Evolutionary conservation across 768 basidiomycete species (phyloP), one percentile per base, ranked within the genome.

Genomic region (Dioszegia aurantiaca): DNA sequence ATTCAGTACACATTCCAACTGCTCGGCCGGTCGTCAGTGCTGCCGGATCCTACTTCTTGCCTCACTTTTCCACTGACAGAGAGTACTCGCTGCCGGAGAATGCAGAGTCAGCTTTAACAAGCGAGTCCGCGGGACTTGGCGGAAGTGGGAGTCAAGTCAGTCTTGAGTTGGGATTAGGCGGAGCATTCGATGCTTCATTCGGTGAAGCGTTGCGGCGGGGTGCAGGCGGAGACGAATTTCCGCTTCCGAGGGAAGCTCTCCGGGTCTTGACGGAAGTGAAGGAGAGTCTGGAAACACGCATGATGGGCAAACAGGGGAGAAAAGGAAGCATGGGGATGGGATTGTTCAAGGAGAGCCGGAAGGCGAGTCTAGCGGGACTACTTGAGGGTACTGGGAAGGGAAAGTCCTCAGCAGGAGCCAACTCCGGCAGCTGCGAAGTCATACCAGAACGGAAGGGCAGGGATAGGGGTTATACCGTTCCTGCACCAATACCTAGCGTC

Each of bases 271-370:
- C 47, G 27, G 68, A 74, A 49, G 73, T 68, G 19, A 72, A 68
- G 61, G 63, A 75, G 51, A 69, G 62, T 60, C 37, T 65, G 23
- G 68, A 62, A 43, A 31, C 58, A 17, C 28, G 60, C 10, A 36
- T 49, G 16, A 45, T 43, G 21, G 55, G 61, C 21, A 76, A 76
- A 53, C 64, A 64, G 5, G 77, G 75, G 6, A 60, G 78, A 49
- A 79, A 79, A 60, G 78, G 75, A 12, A 76, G 74, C 63, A 72
- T 79, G 49, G 76, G 76, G 9, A 70, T 79, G 68, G 77, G 78
- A 37, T 58, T 79, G 24, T 79, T 79, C 72, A 77, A 75, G 57
- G 77, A 78, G 62, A 72, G 64, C 5, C 61, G 70, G 28, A 27
- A 44, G 28, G 44, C 33, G 41, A 62, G 51, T 16, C 23, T 51